A percentile compares a stretch with the other conserved stretches of the same genome.
Conservation (phyloP, 73 alveolate species). For the Stentor coeruleus region DNA sequence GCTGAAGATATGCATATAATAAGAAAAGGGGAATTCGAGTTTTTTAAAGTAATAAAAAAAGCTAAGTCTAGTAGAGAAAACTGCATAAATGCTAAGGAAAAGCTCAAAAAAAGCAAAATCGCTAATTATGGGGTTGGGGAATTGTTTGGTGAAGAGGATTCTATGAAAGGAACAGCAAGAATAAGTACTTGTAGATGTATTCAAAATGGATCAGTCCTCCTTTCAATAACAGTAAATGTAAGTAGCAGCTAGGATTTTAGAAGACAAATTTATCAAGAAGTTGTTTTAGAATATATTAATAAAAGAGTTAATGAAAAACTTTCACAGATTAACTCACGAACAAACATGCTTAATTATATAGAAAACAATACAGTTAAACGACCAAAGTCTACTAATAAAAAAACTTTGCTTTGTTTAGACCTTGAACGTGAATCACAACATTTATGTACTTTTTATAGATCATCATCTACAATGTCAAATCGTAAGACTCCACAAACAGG, state of each 20-base stretch:
- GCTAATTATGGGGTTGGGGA: slow-evolving; percentile 15
- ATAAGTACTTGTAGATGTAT: not conserved
- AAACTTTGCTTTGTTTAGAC: not conserved
- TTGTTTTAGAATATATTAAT: not conserved
- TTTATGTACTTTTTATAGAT: too few species aligned
- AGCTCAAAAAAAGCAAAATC: not conserved
- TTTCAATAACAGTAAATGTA: not conserved
- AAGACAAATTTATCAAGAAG: not conserved
- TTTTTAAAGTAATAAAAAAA: slow-evolving; percentile 28
- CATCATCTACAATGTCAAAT: too few species aligned
- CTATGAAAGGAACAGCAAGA: not conserved
- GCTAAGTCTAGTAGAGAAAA: not conserved
- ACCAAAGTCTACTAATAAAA: too few species aligned
- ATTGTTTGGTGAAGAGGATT: slow-evolving; percentile 28
- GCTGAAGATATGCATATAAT: slow-evolving; percentile 30
- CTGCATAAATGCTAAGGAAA: not conserved
- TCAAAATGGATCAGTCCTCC: not conserved
- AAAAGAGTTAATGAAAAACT: not conserved
- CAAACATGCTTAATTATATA: not conserved
- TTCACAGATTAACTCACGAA: not conserved
- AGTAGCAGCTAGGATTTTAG: slow-evolving; percentile 6
- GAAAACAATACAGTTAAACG: not conserved
- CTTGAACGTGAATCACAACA: too few species aligned
- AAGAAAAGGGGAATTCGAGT: slow-evolving; percentile 53
- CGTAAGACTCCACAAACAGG: too few species aligned